phyloP scores from a whole-genome alignment of 148 eudicot species.

The Camellia lanceoleosa region DNA sequence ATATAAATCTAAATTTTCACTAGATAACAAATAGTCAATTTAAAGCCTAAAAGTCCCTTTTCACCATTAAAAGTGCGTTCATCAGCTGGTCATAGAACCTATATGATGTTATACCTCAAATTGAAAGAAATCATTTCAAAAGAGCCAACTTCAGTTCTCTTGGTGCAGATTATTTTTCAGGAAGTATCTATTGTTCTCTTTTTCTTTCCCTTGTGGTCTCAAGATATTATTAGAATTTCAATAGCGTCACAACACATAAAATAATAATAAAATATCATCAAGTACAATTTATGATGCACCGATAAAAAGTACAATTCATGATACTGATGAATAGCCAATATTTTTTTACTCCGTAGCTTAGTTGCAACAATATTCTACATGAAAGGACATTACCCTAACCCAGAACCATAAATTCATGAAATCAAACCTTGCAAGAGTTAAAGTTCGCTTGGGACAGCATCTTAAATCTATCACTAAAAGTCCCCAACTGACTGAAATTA shows the following conservation, averaged over 20 bases:
- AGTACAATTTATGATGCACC: background rate
- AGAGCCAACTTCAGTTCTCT: background rate
- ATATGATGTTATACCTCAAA: background rate
- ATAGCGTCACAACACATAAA: background rate
- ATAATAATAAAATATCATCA: background rate
- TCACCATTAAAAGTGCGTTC: background rate
- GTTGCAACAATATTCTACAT: too few relatives aligned
- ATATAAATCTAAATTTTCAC: background rate
- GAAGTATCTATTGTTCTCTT: conserved; percentile 1
- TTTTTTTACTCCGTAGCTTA: too few relatives aligned
- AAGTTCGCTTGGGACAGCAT: background rate
- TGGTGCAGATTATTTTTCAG: background rate
- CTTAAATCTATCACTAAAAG: background rate
- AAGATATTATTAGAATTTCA: background rate
- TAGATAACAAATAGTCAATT: background rate
- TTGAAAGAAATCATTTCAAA: background rate
- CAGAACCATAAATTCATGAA: too few relatives aligned
- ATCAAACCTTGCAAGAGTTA: background rate
- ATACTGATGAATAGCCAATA: background rate
- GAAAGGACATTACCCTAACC: too few relatives aligned
- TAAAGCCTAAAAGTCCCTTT: background rate
- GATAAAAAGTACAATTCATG: background rate
- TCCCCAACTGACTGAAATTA: background rate
- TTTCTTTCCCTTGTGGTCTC: background rate
- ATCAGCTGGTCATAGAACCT: background rate